Evolutionary conservation across 441 rosid genomes (phyloP).

Genomic region (Jatropha podagrica): DNA sequence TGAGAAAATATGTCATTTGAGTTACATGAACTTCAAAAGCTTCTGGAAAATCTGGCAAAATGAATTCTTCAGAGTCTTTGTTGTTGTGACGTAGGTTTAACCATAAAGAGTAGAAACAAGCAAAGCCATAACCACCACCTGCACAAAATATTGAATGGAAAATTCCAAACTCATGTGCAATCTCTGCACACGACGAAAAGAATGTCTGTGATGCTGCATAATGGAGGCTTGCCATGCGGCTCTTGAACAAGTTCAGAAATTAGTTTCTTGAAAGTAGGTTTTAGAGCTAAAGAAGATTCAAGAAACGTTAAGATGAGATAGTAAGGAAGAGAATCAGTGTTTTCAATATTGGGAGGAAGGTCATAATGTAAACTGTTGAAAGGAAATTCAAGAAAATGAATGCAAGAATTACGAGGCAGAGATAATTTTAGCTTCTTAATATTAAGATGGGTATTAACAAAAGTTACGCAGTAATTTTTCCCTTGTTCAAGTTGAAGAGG

Average conservation of each 20-base stretch:
- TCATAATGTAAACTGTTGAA: constrained; percentile 45
- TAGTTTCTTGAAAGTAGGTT: constrained; percentile 31
- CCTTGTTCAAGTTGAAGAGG: constrained; percentile 52
- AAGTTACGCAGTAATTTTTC: constrained; percentile 30
- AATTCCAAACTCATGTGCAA: constrained; percentile 12
- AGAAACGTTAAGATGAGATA: constrained; percentile 27
- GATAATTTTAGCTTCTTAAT: constrained; percentile 43
- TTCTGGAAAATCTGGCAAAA: constrained; percentile 45
- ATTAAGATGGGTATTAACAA: constrained; percentile 61
- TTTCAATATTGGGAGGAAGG: constrained; percentile 49
- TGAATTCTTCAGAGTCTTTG: constrained; percentile 19
- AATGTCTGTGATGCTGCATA: constrained; percentile 58
- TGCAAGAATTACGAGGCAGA: constrained; percentile 39
- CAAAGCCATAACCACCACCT: constrained; percentile 61
- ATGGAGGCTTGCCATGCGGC: constrained; percentile 25
- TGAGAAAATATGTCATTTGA: constrained; percentile 44
- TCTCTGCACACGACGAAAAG: constrained; percentile 38
- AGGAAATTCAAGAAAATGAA: constrained; percentile 52
- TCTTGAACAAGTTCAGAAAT: constrained; percentile 14
- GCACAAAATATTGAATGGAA: constrained; percentile 55
- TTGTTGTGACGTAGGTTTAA: constrained; percentile 42
- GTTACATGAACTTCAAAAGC: constrained; percentile 40
- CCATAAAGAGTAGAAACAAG: constrained; percentile 71
- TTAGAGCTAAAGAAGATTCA: constrained; percentile 25
- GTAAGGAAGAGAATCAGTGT: constrained; percentile 53